A percentile compares a stretch with the other conserved stretches of the same genome.
Conservation (phyloP, 225 moss, liverwort and hornwort species). For the Straminergon stramineum region DNA sequence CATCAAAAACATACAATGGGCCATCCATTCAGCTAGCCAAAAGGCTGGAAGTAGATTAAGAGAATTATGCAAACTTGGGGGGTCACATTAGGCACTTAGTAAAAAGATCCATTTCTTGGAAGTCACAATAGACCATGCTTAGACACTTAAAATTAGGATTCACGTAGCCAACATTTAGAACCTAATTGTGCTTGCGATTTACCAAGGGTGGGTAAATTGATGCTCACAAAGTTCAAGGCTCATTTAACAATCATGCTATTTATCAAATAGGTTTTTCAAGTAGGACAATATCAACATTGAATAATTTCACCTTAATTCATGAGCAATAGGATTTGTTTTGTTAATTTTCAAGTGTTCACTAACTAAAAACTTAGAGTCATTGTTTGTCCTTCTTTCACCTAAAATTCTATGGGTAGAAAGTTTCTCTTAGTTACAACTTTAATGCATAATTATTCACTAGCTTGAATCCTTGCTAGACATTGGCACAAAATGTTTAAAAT, state of each 20-base stretch:
- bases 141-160: too few species aligned
- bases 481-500: neutral
- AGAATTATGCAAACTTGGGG: too few species aligned
- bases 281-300: neutral
- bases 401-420: neutral
- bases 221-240: neutral
- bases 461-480: fast-evolving
- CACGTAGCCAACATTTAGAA: too few species aligned
- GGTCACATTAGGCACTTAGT: too few species aligned
- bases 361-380: neutral
- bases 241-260: neutral
- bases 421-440: neutral
- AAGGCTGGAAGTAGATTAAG: too few species aligned
- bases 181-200: too few species aligned
- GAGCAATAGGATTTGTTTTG: neutral
- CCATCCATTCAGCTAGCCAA: too few species aligned
- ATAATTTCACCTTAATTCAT: neutral
- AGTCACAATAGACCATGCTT: too few species aligned
- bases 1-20: too few species aligned
- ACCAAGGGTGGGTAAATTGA: too few species aligned
- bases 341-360: neutral
- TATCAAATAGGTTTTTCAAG: neutral
- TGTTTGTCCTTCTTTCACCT: neutral
- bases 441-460: neutral
- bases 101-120: too few species aligned